Evolutionary conservation across 2,329 filamentous ascomycete genomes (phyloP).

Genomic region (Monosporascus sp.): DNA sequence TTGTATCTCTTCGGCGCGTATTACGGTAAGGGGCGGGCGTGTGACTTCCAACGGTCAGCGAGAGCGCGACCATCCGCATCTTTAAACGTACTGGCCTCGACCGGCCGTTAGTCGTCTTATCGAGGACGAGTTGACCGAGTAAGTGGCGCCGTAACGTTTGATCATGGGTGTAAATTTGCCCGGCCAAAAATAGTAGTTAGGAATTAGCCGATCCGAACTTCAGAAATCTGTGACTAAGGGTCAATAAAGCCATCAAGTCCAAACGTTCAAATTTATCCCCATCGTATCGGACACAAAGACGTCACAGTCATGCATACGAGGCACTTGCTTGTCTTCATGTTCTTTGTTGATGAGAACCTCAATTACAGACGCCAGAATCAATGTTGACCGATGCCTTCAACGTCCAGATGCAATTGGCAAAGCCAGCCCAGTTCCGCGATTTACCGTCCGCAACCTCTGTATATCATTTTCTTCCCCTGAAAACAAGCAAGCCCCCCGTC

Average conservation of each 20-base stretch:
- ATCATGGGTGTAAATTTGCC: too few species aligned
- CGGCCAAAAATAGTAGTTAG: not conserved
- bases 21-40: too few species aligned
- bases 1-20: too few species aligned
- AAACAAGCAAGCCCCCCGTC: slow-evolving; percentile 18
- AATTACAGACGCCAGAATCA: slow-evolving; percentile 58
- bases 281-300: not conserved
- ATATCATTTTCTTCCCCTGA: slow-evolving; percentile 17
- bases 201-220: not conserved
- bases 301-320: not conserved
- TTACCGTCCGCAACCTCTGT: slow-evolving; percentile 40
- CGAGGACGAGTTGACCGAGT: too few species aligned
- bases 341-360: slow-evolving; percentile 56
- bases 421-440: slow-evolving; percentile 48
- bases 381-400: slow-evolving; percentile 59
- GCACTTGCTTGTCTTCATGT: slow-evolving; percentile 35
- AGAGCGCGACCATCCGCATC: too few species aligned
- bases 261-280: not conserved
- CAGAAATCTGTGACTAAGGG: not conserved
- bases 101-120: too few species aligned
- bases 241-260: not conserved
- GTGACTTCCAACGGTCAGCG: too few species aligned
- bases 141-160: too few species aligned
- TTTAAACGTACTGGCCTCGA: too few species aligned
- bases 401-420: slow-evolving; percentile 61